Conservation (phyloP, 2,329 filamentous ascomycete genomes). For the Arachnomyces sp. region DNA sequence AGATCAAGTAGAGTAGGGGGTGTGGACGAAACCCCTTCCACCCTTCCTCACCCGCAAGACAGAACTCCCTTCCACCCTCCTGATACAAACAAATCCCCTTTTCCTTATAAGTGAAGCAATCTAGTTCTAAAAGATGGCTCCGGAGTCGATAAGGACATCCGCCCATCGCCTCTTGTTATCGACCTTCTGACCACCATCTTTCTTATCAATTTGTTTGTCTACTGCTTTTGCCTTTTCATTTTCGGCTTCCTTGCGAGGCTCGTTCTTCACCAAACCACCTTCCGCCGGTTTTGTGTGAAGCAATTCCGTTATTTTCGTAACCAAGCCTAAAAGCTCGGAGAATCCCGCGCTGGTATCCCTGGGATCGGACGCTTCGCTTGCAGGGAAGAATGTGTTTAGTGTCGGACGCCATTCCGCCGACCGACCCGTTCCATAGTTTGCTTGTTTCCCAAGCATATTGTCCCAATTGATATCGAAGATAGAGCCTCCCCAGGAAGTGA, state of each 20-base stretch:
- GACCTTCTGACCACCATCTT: no score
- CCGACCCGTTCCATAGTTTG: slow-evolving; percentile 26
- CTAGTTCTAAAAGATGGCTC: no score
- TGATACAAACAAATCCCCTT: no score
- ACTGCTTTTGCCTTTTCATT: neutral
- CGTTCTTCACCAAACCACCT: neutral
- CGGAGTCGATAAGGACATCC: no score
- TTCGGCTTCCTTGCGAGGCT: slow-evolving; percentile 2
- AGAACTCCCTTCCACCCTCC: no score
- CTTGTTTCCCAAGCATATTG: slow-evolving; percentile 29
- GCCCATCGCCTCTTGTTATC: no score
- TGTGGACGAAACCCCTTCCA: no score
- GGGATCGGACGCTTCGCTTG: slow-evolving; percentile 10
- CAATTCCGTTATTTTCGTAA: slow-evolving; percentile 26
- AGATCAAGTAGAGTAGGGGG: no score
- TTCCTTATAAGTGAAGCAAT: no score
- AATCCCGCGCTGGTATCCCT: slow-evolving; percentile 23
- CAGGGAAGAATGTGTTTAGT: slow-evolving; percentile 29
- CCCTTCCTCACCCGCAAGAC: no score
- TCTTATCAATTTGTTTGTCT: no score
- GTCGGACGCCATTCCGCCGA: slow-evolving; percentile 25
- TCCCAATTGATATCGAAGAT: slow-evolving; percentile 35
- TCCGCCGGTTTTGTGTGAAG: slow-evolving; percentile 17
- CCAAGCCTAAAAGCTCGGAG: slow-evolving; percentile 26
- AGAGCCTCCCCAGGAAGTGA: slow-evolving; percentile 30